A percentile compares a stretch with the other conserved stretches of the same genome.
Evolutionary conservation across 768 basidiomycete species (phyloP).

Genomic region (Amanita pseudoporphyria): DNA sequence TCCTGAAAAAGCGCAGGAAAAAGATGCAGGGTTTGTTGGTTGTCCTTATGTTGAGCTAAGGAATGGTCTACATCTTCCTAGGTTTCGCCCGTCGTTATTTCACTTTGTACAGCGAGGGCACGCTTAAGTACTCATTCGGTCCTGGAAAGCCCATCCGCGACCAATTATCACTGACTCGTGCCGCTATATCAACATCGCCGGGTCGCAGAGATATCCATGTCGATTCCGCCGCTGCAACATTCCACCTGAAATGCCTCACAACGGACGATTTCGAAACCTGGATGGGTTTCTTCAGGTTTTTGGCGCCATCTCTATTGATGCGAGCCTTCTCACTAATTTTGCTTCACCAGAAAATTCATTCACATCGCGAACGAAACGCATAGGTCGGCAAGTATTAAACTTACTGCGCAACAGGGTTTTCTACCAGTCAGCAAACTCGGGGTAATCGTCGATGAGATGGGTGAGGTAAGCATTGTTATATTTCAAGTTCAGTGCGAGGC

Average conservation of each 20-base stretch:
- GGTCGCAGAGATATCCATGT: constrained; percentile 75
- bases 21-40: constrained; percentile 66
- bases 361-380: constrained; percentile 36
- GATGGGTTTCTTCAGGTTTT: constrained; percentile 68
- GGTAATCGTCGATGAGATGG: constrained; percentile 57
- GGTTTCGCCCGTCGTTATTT: constrained; percentile 86
- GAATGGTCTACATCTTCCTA: constrained; percentile 18
- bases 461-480: constrained; percentile 30
- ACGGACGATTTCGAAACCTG: constrained; percentile 62
- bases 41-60: not conserved
- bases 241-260: constrained; percentile 74
- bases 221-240: constrained; percentile 66
- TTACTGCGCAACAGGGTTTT: constrained; percentile 32
- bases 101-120: constrained; percentile 53
- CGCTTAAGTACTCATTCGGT: constrained; percentile 67
- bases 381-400: constrained; percentile 31
- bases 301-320: constrained; percentile 3
- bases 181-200: constrained; percentile 69
- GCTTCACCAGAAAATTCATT: constrained; percentile 48
- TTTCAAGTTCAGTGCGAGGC: constrained; percentile 1
- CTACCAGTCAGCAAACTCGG: constrained; percentile 38
- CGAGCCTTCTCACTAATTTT: constrained; percentile 11
- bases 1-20: constrained; percentile 80
- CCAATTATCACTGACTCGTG: constrained; percentile 52
- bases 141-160: constrained; percentile 67